These are phyloP conservation scores for Solanum tarapatanum DNA, from an alignment of 257 asterid genomes.

Conservation along the genomic window DNA sequence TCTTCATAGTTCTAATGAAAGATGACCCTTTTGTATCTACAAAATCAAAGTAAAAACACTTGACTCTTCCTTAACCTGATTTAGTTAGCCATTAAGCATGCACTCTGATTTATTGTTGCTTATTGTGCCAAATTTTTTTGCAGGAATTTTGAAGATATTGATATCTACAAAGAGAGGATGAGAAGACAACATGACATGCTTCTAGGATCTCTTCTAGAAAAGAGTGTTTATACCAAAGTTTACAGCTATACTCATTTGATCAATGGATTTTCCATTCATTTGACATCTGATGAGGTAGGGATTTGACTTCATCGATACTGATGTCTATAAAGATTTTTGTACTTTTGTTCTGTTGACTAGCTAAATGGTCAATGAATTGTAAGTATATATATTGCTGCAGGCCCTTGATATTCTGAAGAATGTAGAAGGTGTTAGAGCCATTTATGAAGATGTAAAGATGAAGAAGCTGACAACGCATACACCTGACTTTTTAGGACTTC, in stretches of 20 bases:
- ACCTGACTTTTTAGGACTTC: constrained; percentile 49
- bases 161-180: constrained; percentile 7
- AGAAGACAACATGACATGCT: constrained; percentile 24
- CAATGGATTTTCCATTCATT: constrained; percentile 53
- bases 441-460: constrained; percentile 47
- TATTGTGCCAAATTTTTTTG: background rate
- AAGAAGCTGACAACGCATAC: constrained; percentile 54
- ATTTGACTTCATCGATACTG: background rate
- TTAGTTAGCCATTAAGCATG: background rate
- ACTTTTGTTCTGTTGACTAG: background rate
- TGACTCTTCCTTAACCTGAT: background rate
- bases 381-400: constrained; percentile 11
- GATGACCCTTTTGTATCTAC: constrained; percentile 22
- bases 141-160: constrained; percentile 8
- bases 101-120: background rate
- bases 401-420: constrained; percentile 20
- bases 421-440: constrained; percentile 28
- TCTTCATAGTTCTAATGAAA: constrained; percentile 44
- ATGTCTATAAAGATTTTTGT: background rate
- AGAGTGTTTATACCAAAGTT: constrained; percentile 33
- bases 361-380: background rate
- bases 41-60: background rate
- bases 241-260: constrained; percentile 60
- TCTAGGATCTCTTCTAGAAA: constrained; percentile 30
- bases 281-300: constrained; percentile 25